Base-by-base conservation (phyloP, 805 yeast species). In the Kluyveromyces aestuarii region DNA sequence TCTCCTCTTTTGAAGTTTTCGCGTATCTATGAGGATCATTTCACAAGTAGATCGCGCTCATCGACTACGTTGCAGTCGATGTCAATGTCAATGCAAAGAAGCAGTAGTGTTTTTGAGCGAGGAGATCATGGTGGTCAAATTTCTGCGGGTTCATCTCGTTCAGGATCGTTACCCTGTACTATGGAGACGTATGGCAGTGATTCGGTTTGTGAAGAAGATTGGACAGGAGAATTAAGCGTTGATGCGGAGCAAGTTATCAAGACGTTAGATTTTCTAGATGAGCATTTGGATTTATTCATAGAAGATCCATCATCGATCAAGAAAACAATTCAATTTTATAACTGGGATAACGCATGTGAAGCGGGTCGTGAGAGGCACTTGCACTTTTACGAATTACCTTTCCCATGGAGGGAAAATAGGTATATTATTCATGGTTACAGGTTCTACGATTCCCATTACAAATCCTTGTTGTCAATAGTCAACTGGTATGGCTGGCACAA, bases 391-490 rank as follows among this genome's bases (percentile, higher is more conserved):
- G 95, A 91, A 64, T 71, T 91, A 40, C 99, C 99, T 2, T 79
- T 83, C 55, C 87, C 85, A 44, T 91, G 96, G 96, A 77, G 95
- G 60, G 97, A 90, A 67, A 91, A 93, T 68, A 81, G 88, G 50
- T 89, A 77, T 64, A 87, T 93, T 50, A 72, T 84, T 18, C 71
- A 79, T 48, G 98, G 98, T 2, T 93, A 91, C 69, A 72, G 97
- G 51, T 93, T 91, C 67, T 81, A 84, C 52, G 70, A 77, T 49
- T 74, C 77, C 39, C 89, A 84, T 60, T 30, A 59, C 7, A 74
- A 76, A 48, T 84, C 93, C 54, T 46, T 84, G 30, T 65, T 72
- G 50, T 79, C 90, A 44, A 70, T 89, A 75, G 80, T 60, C 63
- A 62, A 63, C 47, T 56, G 63, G 62, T 66, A 64, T 47, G 66